phyloP scores from a whole-genome alignment of 208 protist genomes.

The Wallacemonas sp. region DNA sequence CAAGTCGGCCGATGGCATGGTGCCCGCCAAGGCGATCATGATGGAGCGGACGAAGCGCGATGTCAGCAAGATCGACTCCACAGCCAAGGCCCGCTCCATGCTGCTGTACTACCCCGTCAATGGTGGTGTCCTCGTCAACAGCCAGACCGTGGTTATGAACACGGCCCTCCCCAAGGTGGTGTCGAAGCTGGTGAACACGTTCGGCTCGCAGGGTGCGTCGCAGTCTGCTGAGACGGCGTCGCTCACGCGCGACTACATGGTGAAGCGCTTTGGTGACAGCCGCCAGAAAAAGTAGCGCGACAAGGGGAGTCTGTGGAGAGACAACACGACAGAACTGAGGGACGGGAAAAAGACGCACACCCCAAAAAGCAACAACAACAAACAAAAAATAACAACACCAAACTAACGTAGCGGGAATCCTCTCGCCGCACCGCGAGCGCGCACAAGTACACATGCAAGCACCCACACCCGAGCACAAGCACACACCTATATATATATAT shows the following conservation, averaged over 20 bases:
- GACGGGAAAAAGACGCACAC: no score
- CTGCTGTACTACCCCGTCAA: conserved; percentile 89
- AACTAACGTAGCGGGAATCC: no score
- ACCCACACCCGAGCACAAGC: neutral
- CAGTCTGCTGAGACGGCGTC: conserved; percentile 77
- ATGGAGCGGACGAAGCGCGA: conserved; percentile 90
- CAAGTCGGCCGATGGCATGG: conserved; percentile 67
- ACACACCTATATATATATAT: neutral
- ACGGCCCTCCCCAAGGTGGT: conserved; percentile 77
- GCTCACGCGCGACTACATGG: conserved; percentile 77
- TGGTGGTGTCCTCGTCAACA: conserved; percentile 80
- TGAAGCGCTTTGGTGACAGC: conserved; percentile 60
- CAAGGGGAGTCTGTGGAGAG: no score
- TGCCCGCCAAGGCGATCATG: conserved; percentile 74
- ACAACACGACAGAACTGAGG: no score
- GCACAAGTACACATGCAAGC: no score
- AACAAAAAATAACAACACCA: no score
- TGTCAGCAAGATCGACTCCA: conserved; percentile 74
- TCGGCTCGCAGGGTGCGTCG: conserved; percentile 74
- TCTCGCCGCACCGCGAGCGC: no score
- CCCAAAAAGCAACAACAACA: no score
- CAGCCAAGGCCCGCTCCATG: conserved; percentile 86
- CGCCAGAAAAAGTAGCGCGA: conserved; percentile 28
- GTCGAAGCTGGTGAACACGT: conserved; percentile 79
- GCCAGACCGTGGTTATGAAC: conserved; percentile 85